These are phyloP conservation scores for Amaranthus cruentus DNA, from an alignment of 148 eudicot genomes.

Conservation along the genomic window DNA sequence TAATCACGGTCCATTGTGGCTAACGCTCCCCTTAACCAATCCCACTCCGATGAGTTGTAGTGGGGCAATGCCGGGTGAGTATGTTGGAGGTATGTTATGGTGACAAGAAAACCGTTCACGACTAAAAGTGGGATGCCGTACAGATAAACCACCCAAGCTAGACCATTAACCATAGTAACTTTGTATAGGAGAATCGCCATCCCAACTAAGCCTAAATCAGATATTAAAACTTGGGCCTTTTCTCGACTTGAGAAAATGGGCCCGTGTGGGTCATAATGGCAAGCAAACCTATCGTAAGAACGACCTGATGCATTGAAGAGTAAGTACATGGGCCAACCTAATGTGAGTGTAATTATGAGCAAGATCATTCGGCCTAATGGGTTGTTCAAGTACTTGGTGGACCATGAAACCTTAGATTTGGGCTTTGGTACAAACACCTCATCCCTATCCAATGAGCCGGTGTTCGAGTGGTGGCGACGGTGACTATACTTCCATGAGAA, in stretches of 20 bases:
- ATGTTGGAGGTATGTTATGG: constrained; percentile 55
- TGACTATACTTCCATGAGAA: constrained; percentile 71
- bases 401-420: constrained; percentile 39
- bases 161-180: constrained; percentile 28
- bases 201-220: constrained; percentile 34
- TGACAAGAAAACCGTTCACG: constrained; percentile 43
- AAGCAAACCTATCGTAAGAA: constrained; percentile 47
- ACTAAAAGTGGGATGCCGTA: constrained; percentile 43
- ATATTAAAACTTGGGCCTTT: constrained; percentile 36
- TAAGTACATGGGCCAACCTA: constrained; percentile 62
- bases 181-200: constrained; percentile 24
- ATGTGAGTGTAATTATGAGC: constrained; percentile 32
- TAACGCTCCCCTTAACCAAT: constrained; percentile 59
- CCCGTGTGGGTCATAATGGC: constrained; percentile 46
- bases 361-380: constrained; percentile 36
- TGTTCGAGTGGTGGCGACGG: constrained; percentile 68
- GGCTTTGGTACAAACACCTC: constrained; percentile 63
- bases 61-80: constrained; percentile 54
- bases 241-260: constrained; percentile 47
- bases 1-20: constrained; percentile 52
- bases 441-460: constrained; percentile 47
- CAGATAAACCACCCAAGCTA: constrained; percentile 35
- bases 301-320: constrained; percentile 48
- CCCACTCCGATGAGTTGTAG: constrained; percentile 54
- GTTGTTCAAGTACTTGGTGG: constrained; percentile 41